phyloP scores from a whole-genome alignment of 305 asterid species.

The Petunia hybrid region DNA sequence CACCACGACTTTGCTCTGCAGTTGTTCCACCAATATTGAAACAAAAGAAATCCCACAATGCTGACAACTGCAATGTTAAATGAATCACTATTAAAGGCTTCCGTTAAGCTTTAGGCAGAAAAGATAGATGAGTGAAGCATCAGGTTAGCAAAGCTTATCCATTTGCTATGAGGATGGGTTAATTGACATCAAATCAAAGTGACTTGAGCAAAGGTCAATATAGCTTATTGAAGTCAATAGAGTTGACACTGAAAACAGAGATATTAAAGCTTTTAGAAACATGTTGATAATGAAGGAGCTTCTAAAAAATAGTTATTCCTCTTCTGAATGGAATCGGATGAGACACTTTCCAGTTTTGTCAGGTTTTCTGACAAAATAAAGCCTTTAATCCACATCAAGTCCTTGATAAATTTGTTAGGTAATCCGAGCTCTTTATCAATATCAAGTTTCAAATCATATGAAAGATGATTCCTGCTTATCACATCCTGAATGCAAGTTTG shows the following conservation, averaged over 20 bases:
- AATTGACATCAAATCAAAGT: neutral
- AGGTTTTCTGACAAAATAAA: neutral
- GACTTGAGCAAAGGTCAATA: slow-evolving; percentile 30
- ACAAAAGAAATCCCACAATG: slow-evolving; percentile 96
- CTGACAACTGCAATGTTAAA: slow-evolving; percentile 73
- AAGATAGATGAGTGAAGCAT: slow-evolving; percentile 1
- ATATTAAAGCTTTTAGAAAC: neutral
- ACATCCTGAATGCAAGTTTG: neutral
- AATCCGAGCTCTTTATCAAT: neutral
- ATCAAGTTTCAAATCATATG: slow-evolving; percentile 5
- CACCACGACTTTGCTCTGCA: slow-evolving; percentile 95
- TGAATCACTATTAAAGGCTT: slow-evolving; percentile 30
- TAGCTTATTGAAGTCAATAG: slow-evolving; percentile 23
- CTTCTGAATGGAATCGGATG: slow-evolving; percentile 21
- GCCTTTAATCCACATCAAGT: slow-evolving; percentile 21
- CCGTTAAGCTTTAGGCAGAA: slow-evolving; percentile 24
- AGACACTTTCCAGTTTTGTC: neutral
- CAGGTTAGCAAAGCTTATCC: slow-evolving; percentile 15
- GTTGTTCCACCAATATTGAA: slow-evolving; percentile 90
- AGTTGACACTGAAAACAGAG: slow-evolving; percentile 23
- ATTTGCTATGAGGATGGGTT: slow-evolving; percentile 8
- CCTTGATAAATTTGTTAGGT: slow-evolving; percentile 5
- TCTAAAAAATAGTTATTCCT: neutral
- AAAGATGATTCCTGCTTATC: slow-evolving; percentile 5
- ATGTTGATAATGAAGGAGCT: neutral